Evolutionary conservation across 2,329 filamentous ascomycete genomes (phyloP), one percentile per base, ranked within the genome.

Genomic region (Botrytis deweyae): DNA sequence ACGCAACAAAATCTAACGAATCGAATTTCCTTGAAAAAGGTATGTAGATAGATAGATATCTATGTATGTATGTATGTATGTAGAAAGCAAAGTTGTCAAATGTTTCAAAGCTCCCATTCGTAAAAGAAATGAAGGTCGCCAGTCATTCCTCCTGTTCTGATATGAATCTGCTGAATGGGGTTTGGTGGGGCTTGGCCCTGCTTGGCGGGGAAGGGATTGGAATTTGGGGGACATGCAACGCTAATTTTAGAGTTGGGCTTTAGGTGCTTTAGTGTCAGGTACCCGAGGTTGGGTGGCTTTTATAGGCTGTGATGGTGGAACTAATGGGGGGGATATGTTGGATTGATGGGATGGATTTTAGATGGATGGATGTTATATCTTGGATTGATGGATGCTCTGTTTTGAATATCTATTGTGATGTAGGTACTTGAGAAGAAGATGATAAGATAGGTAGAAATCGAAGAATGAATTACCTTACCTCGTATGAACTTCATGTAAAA

Each of bases 131-230:
- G 25, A 58, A 73, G 29, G 59, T 38, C 36, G 20, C 58, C 10
- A 59, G 63, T 22, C 25, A 58, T 72, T 58, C 36, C 46, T 44
- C 52, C 66, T 59, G 36, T 58, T 69, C 25, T 64, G 42, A 40
- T 72, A 55, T 68, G 33, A 52, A 49, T 20, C 18, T 58, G 52
- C 52, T 70, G 22, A 59, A 70, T 70, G 67, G 36, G 68, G 68
- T 38, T 49, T 61, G 42, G 58, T 25, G 40, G 55, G n/a, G 59
- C 65, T 67, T 67, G 46, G 65, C 65, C 20, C 40, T 46, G 67
- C 52, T 69, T 69, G 65, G 65, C 29, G 67, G 67, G 49, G 49
- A 16, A 59, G n/a, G 18, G 18, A 44, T 33, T 55, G 22, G 36
- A 38, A 40, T 49, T 66, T 7, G 46, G 36, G 29, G 36, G 33